Evolutionary conservation across 225 moss, liverwort and hornwort species (phyloP).

Genomic region (Climacium dendroides): DNA sequence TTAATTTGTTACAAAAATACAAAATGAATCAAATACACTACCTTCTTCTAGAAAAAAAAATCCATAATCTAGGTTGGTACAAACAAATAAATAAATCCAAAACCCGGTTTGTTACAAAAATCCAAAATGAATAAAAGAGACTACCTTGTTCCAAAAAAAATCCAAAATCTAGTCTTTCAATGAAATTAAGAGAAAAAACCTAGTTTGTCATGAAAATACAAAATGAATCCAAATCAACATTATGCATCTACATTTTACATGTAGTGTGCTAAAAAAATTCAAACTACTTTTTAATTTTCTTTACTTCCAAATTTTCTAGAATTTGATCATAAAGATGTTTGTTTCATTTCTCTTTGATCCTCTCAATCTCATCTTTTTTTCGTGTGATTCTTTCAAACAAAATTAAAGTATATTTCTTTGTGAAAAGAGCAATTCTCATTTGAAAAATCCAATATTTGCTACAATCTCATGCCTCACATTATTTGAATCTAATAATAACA

Average conservation of each 20-base stretch:
- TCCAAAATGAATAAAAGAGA: neutral
- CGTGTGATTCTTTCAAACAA: neutral
- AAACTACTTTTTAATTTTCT: neutral
- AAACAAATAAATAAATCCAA: too few species aligned
- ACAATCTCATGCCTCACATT: rapidly evolving
- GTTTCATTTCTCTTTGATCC: neutral
- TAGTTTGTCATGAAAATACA: too few species aligned
- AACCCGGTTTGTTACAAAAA: too few species aligned
- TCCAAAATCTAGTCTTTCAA: too few species aligned
- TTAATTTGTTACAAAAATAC: neutral
- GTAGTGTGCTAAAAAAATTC: neutral
- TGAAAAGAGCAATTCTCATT: neutral
- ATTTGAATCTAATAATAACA: neutral
- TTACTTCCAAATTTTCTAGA: neutral
- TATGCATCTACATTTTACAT: neutral
- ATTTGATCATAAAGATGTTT: neutral
- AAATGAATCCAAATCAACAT: too few species aligned
- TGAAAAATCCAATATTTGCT: neutral
- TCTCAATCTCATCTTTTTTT: neutral
- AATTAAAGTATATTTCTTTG: neutral
- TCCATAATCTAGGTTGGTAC: too few species aligned
- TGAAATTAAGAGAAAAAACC: neutral
- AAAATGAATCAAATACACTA: neutral
- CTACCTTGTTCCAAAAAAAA: too few species aligned
- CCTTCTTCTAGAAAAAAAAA: too few species aligned